A percentile compares a stretch with the other conserved stretches of the same genome.
These are phyloP conservation scores for Coemansia sp. DNA, from an alignment of 192 early-diverging fungal genomes.

Conservation along the genomic window DNA sequence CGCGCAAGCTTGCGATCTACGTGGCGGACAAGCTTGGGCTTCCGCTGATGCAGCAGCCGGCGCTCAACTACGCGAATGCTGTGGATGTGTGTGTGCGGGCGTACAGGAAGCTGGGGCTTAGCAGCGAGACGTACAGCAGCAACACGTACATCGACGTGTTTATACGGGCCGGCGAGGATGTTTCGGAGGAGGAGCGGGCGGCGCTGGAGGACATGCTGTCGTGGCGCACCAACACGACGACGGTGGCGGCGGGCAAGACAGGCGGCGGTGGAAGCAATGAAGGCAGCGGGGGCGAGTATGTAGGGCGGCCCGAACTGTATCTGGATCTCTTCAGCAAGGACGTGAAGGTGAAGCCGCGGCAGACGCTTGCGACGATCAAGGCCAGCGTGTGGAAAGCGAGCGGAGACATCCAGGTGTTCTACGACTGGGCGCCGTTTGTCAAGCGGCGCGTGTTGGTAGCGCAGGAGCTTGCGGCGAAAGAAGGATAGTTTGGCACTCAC, in stretches of 20 bases:
- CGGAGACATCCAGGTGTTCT: constrained; percentile 50
- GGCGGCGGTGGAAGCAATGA: background rate
- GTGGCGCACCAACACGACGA: constrained; percentile 21
- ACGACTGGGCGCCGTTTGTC: constrained; percentile 54
- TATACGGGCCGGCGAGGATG: constrained; percentile 28
- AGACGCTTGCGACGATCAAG: constrained; percentile 53
- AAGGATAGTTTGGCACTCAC: too few relatives aligned
- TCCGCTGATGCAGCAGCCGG: constrained; percentile 44
- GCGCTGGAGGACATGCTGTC: constrained; percentile 34
- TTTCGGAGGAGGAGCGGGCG: constrained; percentile 28
- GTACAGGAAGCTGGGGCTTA: constrained; percentile 8
- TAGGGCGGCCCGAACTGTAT: constrained; percentile 45
- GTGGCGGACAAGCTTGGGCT: constrained; percentile 75
- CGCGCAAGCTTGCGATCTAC: constrained; percentile 81
- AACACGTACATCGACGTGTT: constrained; percentile 21
- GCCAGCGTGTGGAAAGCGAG: constrained; percentile 49
- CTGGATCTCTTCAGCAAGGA: constrained; percentile 48
- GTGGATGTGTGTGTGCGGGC: constrained; percentile 37
- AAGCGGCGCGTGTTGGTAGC: constrained; percentile 36
- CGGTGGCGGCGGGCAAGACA: too few relatives aligned
- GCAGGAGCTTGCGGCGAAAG: constrained; percentile 17
- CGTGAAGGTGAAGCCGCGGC: constrained; percentile 13
- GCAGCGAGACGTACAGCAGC: background rate
- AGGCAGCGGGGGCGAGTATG: constrained; percentile 14
- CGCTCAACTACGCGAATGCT: constrained; percentile 46